Evolutionary conservation across 129 eudicot species (phyloP), one percentile per base, ranked within the genome.

Genomic region (Tagetes patula): DNA sequence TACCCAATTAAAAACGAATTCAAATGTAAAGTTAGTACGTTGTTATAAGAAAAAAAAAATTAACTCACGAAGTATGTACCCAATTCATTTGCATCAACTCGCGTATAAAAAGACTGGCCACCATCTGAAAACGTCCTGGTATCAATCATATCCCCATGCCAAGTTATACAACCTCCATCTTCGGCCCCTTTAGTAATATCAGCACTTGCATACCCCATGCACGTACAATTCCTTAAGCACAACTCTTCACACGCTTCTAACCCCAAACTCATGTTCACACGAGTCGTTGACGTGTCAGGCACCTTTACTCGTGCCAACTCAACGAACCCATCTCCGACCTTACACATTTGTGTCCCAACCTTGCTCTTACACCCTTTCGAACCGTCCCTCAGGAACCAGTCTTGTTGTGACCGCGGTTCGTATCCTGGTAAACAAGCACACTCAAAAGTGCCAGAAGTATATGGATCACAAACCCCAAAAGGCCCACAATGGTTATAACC

Each of bases 151-250:
- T 77, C 67, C 8, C 77, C 84, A 46, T 77, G 46, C 85, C 87
- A 81, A 0, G 70, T 71, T 27, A 88, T 60, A 64, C 94, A 88
- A 27, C 94, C 90, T 43, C 76, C 61, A 1, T 65, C 85, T 0
- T 67, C 61, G 0, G 56, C 87, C 0, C 67, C 85, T 5, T 42
- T 72, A 31, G 58, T 80, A 38, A 71, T 14, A 80, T 82, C 79
- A 5, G 74, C 87, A 42, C 49, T 13, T 0, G 85, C 79, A 42
- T 80, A 88, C 39, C 79, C 95, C 67, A 73, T 11, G 75, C 95
- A 88, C 42, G 83, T 78, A 71, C 95, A 88, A 82, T 85, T 74
- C 47, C 50, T 55, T 75, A 73, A 30, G 74, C 95, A 85, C 76
- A 34, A 20, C 14, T 56, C 75, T 45, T 68, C 68, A 32, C 95